phyloP scores from a whole-genome alignment of 2,329 filamentous ascomycete species.

The Leptodontidium sp. region DNA sequence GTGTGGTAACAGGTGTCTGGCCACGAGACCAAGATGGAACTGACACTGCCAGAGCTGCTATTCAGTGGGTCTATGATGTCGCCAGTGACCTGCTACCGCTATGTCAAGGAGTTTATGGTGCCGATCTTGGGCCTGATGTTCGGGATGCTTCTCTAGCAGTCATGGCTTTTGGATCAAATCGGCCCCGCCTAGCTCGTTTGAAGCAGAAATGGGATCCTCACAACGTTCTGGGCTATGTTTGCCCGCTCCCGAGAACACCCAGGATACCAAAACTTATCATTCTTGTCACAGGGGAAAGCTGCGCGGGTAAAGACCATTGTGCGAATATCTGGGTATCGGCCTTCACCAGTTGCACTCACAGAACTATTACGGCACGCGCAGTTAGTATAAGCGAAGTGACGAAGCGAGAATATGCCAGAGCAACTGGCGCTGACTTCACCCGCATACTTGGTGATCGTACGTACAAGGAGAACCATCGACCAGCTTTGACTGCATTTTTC shows the following conservation, averaged over 20 bases:
- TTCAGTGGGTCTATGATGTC: conserved; percentile 65
- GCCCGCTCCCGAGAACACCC: conserved; percentile 56
- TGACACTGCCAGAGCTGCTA: conserved; percentile 48
- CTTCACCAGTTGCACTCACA: conserved; percentile 44
- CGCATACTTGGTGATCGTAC: conserved; percentile 60
- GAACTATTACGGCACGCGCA: conserved; percentile 48
- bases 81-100: conserved; percentile 56
- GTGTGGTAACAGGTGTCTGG: conserved; percentile 70
- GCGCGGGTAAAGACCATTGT: conserved; percentile 68
- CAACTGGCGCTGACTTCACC: conserved; percentile 55
- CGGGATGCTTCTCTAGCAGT: conserved; percentile 60
- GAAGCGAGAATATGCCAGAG: conserved; percentile 63
- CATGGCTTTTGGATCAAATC: conserved; percentile 65
- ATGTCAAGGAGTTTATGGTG: conserved; percentile 62
- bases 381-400: conserved; percentile 65
- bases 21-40: conserved; percentile 59
- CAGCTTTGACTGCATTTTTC: conserved; percentile 60
- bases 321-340: conserved; percentile 59
- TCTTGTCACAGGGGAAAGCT: conserved; percentile 57
- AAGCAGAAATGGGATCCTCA: conserved; percentile 59
- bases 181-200: conserved; percentile 56
- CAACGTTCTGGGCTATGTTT: conserved; percentile 62
- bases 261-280: conserved; percentile 57
- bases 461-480: conserved; percentile 69
- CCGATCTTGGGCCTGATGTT: conserved; percentile 69